These are phyloP conservation scores for Paragyromitra xinjiangensis DNA, from an alignment of 495 filamentous ascomycete species.

Conservation along the genomic window DNA sequence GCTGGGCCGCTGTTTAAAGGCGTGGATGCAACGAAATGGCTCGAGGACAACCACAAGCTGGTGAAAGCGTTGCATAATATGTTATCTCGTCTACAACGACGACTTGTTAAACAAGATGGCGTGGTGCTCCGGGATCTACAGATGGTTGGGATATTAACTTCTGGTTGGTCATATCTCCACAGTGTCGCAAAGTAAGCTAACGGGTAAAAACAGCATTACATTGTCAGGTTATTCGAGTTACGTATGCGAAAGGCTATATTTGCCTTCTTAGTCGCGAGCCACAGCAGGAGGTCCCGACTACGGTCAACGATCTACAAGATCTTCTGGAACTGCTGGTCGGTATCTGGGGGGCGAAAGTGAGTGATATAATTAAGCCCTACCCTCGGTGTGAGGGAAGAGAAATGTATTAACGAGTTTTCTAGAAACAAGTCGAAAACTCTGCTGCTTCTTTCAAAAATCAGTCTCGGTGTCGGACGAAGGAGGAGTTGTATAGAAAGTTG, in stretches of 20 bases:
- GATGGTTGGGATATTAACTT: conserved; percentile 18
- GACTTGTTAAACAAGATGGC: not conserved
- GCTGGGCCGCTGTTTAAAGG: not conserved
- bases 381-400: not conserved
- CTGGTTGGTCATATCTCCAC: not conserved
- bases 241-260: conserved; percentile 10
- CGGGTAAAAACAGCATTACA: not conserved
- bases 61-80: not conserved
- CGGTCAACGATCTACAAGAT: not conserved
- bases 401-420: not conserved
- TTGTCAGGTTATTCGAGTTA: conserved; percentile 15
- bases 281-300: not conserved
- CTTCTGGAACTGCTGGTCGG: conserved; percentile 5
- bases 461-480: conserved; percentile 12
- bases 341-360: conserved; percentile 15
- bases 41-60: not conserved
- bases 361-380: not conserved
- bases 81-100: not conserved
- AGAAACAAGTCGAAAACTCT: conserved; percentile 4
- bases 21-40: not conserved
- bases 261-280: conserved; percentile 10
- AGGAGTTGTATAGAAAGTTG: conserved; percentile 3
- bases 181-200: not conserved
- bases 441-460: conserved; percentile 1
- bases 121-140: not conserved